These are phyloP conservation scores for Torrubiellomyces zombiae DNA, from an alignment of 2,329 filamentous ascomycete genomes.

Conservation along the genomic window DNA sequence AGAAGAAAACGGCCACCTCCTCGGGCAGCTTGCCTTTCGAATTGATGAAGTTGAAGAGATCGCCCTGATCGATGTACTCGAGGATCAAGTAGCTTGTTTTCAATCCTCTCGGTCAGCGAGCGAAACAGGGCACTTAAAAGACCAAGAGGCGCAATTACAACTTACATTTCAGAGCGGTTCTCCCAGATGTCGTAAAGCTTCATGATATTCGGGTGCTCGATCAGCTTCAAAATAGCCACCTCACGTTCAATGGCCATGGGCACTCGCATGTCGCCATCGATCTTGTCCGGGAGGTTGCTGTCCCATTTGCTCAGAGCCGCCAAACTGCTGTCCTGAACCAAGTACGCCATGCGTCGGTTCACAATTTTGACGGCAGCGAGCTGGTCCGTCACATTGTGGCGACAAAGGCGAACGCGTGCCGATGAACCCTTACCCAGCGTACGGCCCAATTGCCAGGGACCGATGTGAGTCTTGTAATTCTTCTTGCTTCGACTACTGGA, in stretches of 20 bases:
- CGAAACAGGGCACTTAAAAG: neutral
- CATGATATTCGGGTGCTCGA: slow-evolving; percentile 89
- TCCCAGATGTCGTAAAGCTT: slow-evolving; percentile 96
- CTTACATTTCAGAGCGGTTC: slow-evolving; percentile 84
- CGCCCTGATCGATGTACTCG: slow-evolving; percentile 66
- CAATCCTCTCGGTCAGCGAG: too few relatives aligned
- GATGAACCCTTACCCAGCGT: slow-evolving; percentile 83
- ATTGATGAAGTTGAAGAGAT: slow-evolving; percentile 78
- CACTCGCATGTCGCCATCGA: slow-evolving; percentile 50
- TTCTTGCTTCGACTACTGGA: slow-evolving; percentile 22
- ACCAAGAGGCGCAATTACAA: slow-evolving; percentile 4
- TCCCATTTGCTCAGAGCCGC: slow-evolving; percentile 66
- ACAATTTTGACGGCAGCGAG: slow-evolving; percentile 92
- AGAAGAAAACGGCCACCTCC: slow-evolving; percentile 66
- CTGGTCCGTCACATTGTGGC: slow-evolving; percentile 63
- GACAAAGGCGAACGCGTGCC: slow-evolving; percentile 70
- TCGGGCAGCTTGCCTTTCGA: slow-evolving; percentile 58
- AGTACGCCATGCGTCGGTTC: slow-evolving; percentile 61
- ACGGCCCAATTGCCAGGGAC: slow-evolving; percentile 83
- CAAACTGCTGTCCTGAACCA: slow-evolving; percentile 73
- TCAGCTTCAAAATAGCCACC: slow-evolving; percentile 91
- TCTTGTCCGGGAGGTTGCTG: slow-evolving; percentile 34
- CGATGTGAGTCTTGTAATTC: slow-evolving; percentile 57
- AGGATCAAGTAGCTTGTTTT: slow-evolving; percentile 76
- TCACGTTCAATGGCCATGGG: slow-evolving; percentile 86